Evolutionary conservation across 345 rosid genomes (phyloP).

Genomic region (Camelina neglecta): DNA sequence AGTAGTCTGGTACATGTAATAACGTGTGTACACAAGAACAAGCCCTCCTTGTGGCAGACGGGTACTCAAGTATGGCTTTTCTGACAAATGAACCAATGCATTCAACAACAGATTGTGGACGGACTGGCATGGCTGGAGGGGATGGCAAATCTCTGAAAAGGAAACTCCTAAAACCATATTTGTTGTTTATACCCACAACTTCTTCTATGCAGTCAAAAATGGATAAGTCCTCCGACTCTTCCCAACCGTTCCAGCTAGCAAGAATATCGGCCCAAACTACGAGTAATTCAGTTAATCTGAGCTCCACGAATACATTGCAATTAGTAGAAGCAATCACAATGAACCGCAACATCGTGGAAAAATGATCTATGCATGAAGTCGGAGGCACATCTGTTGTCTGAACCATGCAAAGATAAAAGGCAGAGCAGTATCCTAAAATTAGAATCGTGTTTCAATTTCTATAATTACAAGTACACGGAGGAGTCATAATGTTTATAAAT

Average conservation of each 20-base stretch:
- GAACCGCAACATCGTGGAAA: constrained; percentile 63
- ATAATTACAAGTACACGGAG: constrained; percentile 4
- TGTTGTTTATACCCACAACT: constrained; percentile 59
- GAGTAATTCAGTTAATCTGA: constrained; percentile 65
- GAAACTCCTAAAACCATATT: constrained; percentile 61
- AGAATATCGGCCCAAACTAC: constrained; percentile 77
- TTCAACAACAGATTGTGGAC: constrained; percentile 68
- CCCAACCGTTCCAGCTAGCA: constrained; percentile 89
- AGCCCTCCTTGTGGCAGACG: constrained; percentile 82
- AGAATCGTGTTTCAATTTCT: constrained; percentile 32
- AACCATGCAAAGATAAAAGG: constrained; percentile 42
- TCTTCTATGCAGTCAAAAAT: constrained; percentile 84
- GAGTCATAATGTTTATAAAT: constrained; percentile 10
- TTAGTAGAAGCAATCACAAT: constrained; percentile 64
- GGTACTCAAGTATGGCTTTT: constrained; percentile 72
- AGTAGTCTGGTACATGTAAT: constrained; percentile 68
- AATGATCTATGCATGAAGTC: constrained; percentile 66
- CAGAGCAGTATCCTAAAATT: constrained; percentile 27
- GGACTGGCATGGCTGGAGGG: constrained; percentile 79
- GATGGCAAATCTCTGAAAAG: constrained; percentile 53
- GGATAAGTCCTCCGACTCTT: constrained; percentile 83
- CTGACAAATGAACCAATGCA: constrained; percentile 71
- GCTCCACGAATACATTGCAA: constrained; percentile 50
- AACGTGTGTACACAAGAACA: constrained; percentile 72
- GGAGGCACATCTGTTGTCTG: constrained; percentile 55